phyloP scores from a whole-genome alignment of 257 asterid species.

The Striga asiatica region DNA sequence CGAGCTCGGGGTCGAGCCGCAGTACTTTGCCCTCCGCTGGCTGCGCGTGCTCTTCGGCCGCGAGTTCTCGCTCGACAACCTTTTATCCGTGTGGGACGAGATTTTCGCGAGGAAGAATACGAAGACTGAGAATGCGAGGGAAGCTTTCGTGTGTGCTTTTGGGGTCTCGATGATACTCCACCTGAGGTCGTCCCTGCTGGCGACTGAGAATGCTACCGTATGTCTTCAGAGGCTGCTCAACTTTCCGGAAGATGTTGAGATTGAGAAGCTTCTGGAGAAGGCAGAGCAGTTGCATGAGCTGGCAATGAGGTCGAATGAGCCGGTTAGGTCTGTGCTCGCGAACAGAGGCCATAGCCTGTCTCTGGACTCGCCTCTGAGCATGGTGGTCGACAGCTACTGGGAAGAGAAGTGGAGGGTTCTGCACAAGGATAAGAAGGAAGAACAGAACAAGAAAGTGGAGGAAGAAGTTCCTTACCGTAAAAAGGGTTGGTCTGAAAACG shows the following conservation, averaged over 20 bases:
- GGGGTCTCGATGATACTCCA: slow-evolving; percentile 74
- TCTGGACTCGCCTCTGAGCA: slow-evolving; percentile 36
- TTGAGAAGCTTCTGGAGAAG: slow-evolving; percentile 43
- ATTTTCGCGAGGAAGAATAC: slow-evolving; percentile 45
- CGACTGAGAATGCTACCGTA: slow-evolving; percentile 63
- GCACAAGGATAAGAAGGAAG: slow-evolving; percentile 43
- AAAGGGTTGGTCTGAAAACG: slow-evolving; percentile 66
- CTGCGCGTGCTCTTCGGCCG: slow-evolving; percentile 76
- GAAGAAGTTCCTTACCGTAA: slow-evolving; percentile 26
- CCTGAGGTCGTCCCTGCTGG: slow-evolving; percentile 66
- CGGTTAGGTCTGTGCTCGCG: slow-evolving; percentile 20
- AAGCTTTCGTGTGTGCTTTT: slow-evolving; percentile 65
- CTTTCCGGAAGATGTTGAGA: slow-evolving; percentile 45
- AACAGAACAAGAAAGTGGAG: slow-evolving; percentile 14
- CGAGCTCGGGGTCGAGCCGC: slow-evolving; percentile 82
- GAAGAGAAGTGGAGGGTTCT: slow-evolving; percentile 77
- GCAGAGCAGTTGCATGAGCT: slow-evolving; percentile 55
- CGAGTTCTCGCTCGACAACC: slow-evolving; percentile 62
- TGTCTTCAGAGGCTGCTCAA: slow-evolving; percentile 68
- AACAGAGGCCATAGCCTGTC: slow-evolving; percentile 48
- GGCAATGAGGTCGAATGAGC: slow-evolving; percentile 41
- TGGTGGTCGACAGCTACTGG: slow-evolving; percentile 64
- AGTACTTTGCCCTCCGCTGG: slow-evolving; percentile 79
- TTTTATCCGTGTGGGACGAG: slow-evolving; percentile 69
- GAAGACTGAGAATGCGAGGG: slow-evolving; percentile 29